Base-by-base conservation (phyloP, 2,329 filamentous ascomycete genomes). In the Grosmannia serpens region DNA sequence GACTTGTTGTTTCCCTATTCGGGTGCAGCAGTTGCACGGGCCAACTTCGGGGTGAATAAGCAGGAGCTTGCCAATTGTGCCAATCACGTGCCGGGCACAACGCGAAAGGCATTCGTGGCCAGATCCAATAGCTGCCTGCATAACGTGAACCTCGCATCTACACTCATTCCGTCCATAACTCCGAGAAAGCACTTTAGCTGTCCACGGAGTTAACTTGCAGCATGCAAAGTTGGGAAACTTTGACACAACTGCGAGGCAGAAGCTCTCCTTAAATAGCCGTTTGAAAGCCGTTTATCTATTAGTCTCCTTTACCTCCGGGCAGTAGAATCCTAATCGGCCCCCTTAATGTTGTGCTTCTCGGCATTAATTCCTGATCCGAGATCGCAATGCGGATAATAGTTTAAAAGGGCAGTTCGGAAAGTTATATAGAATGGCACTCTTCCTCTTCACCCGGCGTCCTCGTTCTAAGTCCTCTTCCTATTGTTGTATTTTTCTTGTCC, bases 11-110 rank as follows among this genome's bases (percentile, higher is more conserved):
- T 58, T 41, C 41, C 57, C 59, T 57, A 29, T 49, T 55, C 58
- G 60, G 59, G 56, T 56, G 55, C 60, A 59, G 54, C 57, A 26
- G 47, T 44, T 59, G 62, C 62, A 63, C 62, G 59, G 60, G 52
- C 60, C 62, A 61, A 47, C 29, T 60, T 54, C 60, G 60, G 59
- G 59, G 60, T 60, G 62, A 58, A 58, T 54, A 59, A 60, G 55
- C 61, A 50, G 41, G 24, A 57, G 57, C 52, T 58, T 2, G 7
- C 17, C 27, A 17, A 33, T 61, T 59, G 62, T 2, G 7, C 17
- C 27, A 17, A 33, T 61, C 61, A 63, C 61, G 61, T 62, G 62
- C 17, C 20, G 6, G 20, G 7, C 8, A 9, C 1, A 17, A n/a
- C n/a, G 31, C 47, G 7, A 55, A 24, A 24, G 6, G 44, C n/a